Evolutionary conservation across 2,329 filamentous ascomycete genomes (phyloP).

Genomic region (Aspergillus sp.): DNA sequence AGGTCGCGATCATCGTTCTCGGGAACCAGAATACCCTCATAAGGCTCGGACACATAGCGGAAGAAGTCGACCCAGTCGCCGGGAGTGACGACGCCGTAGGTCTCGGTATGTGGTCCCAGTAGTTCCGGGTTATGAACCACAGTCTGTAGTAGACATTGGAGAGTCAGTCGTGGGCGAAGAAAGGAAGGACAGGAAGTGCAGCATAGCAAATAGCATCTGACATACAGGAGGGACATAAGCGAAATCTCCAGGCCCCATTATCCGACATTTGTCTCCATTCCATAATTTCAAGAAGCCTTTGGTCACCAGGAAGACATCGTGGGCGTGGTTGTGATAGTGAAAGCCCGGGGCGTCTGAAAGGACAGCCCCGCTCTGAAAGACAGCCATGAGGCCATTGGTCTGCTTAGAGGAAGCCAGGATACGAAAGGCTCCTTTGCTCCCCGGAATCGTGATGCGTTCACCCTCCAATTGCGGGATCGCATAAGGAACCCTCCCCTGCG

Average conservation of each 20-base stretch:
- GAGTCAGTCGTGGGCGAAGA: not conserved
- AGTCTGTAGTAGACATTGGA: conserved; percentile 34
- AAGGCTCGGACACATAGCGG: conserved; percentile 58
- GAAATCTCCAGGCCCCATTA: conserved; percentile 59
- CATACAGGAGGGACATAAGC: conserved; percentile 59
- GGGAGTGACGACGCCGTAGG: conserved; percentile 56
- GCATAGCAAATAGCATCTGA: not conserved
- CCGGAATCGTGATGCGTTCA: conserved; percentile 55
- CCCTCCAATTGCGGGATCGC: conserved; percentile 54
- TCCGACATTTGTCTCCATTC: conserved; percentile 58
- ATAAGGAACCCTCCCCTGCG: conserved; percentile 44
- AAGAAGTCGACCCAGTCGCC: conserved; percentile 65
- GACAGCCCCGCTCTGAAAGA: conserved; percentile 54
- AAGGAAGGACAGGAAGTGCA: not conserved
- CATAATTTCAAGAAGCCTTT: conserved; percentile 60
- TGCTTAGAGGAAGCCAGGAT: conserved; percentile 56
- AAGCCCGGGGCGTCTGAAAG: conserved; percentile 48
- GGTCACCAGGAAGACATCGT: conserved; percentile 59
- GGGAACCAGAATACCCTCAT: conserved; percentile 53
- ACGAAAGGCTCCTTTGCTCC: conserved; percentile 54
- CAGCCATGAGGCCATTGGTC: conserved; percentile 53
- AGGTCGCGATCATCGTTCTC: conserved; percentile 56
- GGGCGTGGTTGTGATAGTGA: conserved; percentile 59
- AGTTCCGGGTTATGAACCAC: conserved; percentile 59
- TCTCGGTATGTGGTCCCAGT: conserved; percentile 57